These are phyloP conservation scores for Phytophthora brassicae DNA, from an alignment of 352 stramenopile species.

Conservation along the genomic window DNA sequence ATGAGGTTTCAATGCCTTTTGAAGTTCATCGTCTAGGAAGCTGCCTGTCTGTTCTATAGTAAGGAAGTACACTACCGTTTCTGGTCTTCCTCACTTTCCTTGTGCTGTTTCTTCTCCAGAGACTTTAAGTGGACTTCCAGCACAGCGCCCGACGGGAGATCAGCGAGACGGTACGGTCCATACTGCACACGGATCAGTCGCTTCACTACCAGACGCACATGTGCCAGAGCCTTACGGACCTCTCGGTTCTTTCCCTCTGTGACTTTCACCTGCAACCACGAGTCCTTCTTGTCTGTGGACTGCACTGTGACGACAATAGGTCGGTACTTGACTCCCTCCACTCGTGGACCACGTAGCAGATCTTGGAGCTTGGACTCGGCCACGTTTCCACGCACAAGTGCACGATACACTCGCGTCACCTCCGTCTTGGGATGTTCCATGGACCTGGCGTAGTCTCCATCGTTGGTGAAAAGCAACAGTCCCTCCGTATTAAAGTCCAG, in stretches of 20 bases:
- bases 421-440: slow-evolving; percentile 87
- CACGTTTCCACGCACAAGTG: slow-evolving; percentile 79
- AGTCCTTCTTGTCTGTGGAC: slow-evolving; percentile 86
- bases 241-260: slow-evolving; percentile 92
- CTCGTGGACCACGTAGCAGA: slow-evolving; percentile 68
- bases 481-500: slow-evolving; percentile 94
- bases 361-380: slow-evolving; percentile 81
- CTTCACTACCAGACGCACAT: slow-evolving; percentile 88
- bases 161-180: slow-evolving; percentile 85
- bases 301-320: slow-evolving; percentile 71
- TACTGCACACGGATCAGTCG: slow-evolving; percentile 89
- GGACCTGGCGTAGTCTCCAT: slow-evolving; percentile 87
- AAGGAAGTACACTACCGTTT: slow-evolving; percentile 7
- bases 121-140: slow-evolving; percentile 74
- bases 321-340: slow-evolving; percentile 86
- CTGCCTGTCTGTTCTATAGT: not conserved
- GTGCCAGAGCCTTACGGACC: slow-evolving; percentile 85
- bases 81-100: slow-evolving; percentile 25
- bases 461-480: slow-evolving; percentile 91
- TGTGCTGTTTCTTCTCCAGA: slow-evolving; percentile 34
- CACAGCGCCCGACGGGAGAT: slow-evolving; percentile 74
- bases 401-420: slow-evolving; percentile 80
- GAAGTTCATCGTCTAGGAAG: not conserved
- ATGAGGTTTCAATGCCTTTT: slow-evolving; percentile 15
- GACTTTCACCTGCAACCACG: slow-evolving; percentile 87